phyloP scores from a whole-genome alignment of 2,329 filamentous ascomycete genomes.

The Alternaria hordeiaustralica region DNA sequence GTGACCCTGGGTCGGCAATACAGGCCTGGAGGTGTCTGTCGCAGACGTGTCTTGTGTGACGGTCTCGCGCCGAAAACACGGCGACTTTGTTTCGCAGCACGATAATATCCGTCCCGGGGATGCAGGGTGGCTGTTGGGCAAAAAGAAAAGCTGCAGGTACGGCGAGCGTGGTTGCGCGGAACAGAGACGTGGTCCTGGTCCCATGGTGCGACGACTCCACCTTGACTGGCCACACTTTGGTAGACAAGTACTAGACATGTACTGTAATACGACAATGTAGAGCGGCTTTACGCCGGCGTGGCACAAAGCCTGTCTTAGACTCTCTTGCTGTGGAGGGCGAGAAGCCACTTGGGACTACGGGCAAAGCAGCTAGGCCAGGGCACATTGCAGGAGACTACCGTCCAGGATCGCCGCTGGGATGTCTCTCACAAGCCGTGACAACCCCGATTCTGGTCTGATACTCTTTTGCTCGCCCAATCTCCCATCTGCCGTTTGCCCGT shows the following conservation, averaged over 20 bases:
- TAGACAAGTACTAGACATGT: background rate
- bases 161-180: background rate
- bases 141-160: conserved; percentile 2
- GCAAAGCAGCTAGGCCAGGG: background rate
- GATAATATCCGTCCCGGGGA: background rate
- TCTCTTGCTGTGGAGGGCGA: background rate
- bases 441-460: conserved; percentile 8
- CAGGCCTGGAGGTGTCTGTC: background rate
- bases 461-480: conserved; percentile 8
- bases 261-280: background rate
- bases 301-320: background rate
- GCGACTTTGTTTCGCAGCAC: background rate
- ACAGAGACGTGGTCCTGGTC: background rate
- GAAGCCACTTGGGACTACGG: background rate
- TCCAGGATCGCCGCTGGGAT: conserved; percentile 18
- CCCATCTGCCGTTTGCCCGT: background rate
- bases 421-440: conserved; percentile 5
- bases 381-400: conserved; percentile 9
- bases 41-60: background rate
- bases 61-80: background rate
- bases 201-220: conserved; percentile 14
- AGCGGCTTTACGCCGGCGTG: conserved; percentile 3
- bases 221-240: background rate
- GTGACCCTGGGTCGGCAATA: background rate
- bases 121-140: background rate